phyloP scores from a whole-genome alignment of 2,329 filamentous ascomycete genomes.

The Cadophora gregata region DNA sequence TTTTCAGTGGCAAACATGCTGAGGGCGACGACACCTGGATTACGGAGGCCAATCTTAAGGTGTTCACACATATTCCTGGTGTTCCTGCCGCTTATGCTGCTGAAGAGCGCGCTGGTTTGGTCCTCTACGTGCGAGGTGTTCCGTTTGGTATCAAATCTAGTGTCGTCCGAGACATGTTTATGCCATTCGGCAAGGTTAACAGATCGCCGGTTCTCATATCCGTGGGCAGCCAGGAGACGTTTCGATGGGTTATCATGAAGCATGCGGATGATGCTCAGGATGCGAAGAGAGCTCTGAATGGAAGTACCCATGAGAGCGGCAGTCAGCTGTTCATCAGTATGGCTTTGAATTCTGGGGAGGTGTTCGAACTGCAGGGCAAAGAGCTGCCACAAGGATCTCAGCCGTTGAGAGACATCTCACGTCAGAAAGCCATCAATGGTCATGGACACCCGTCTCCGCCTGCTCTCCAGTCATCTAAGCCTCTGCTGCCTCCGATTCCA shows the following conservation, averaged over 20 bases:
- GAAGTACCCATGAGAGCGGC: conserved; percentile 18
- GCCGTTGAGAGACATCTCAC: background rate
- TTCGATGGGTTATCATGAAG: conserved; percentile 38
- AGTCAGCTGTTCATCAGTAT: conserved; percentile 16
- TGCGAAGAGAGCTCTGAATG: conserved; percentile 28
- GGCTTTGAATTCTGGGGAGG: conserved; percentile 15
- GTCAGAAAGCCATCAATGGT: background rate
- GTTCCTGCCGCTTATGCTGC: conserved; percentile 31
- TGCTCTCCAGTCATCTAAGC: background rate
- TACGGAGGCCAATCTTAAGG: conserved; percentile 19
- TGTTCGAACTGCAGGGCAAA: background rate
- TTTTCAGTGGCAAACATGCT: background rate
- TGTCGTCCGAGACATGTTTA: conserved; percentile 29
- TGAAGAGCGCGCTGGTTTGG: conserved; percentile 30
- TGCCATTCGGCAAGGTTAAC: conserved; percentile 28
- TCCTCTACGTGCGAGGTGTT: conserved; percentile 35
- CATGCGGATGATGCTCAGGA: conserved; percentile 29
- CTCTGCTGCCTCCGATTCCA: conserved; percentile 13
- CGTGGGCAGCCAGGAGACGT: conserved; percentile 28
- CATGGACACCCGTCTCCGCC: conserved; percentile 15
- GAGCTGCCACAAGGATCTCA: background rate
- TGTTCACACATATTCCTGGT: conserved; percentile 27
- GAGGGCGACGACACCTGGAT: conserved; percentile 30
- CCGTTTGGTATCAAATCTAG: conserved; percentile 24
- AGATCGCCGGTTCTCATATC: conserved; percentile 34